phyloP scores from a whole-genome alignment of 2,329 filamentous ascomycete species.

The Bipolaris cookei region DNA sequence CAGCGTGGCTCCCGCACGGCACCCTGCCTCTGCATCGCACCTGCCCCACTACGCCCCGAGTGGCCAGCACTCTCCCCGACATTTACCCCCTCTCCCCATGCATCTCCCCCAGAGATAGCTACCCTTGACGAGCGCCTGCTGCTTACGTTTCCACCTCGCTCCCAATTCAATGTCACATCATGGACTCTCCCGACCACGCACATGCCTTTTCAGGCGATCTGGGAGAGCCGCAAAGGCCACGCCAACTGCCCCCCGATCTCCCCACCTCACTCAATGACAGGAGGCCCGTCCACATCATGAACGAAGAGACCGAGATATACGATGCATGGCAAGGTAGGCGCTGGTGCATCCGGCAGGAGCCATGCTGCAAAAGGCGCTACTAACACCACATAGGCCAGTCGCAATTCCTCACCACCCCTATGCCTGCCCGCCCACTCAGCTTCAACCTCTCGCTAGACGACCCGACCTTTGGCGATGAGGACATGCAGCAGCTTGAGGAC shows the following conservation, averaged over 20 bases:
- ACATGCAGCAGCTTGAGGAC: conserved; percentile 65
- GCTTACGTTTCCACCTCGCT: not conserved
- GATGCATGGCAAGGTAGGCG: conserved; percentile 93
- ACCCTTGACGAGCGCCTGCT: not conserved
- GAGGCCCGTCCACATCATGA: conserved; percentile 68
- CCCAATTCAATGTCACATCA: conserved; percentile 39
- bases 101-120: conserved; percentile 12
- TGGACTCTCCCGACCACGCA: conserved; percentile 46
- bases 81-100: conserved; percentile 9
- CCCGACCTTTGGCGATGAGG: conserved; percentile 72
- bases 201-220: conserved; percentile 45
- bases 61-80: conserved; percentile 14
- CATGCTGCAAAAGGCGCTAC: not conserved
- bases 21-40: conserved; percentile 6
- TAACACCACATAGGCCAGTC: conserved; percentile 73
- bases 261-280: conserved; percentile 92
- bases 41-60: conserved; percentile 16
- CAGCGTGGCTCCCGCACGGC: not conserved
- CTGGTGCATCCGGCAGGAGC: conserved; percentile 28
- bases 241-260: conserved; percentile 77
- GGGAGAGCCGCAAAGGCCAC: conserved; percentile 39
- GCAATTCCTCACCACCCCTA: conserved; percentile 88
- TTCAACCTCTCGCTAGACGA: conserved; percentile 89
- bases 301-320: conserved; percentile 92
- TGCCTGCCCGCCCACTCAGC: conserved; percentile 80